Percentiles rank a stretch among this genome's conserved stretches.
phyloP scores from a whole-genome alignment of 2,329 filamentous ascomycete species.

The Pestalotiopsis sp. region DNA sequence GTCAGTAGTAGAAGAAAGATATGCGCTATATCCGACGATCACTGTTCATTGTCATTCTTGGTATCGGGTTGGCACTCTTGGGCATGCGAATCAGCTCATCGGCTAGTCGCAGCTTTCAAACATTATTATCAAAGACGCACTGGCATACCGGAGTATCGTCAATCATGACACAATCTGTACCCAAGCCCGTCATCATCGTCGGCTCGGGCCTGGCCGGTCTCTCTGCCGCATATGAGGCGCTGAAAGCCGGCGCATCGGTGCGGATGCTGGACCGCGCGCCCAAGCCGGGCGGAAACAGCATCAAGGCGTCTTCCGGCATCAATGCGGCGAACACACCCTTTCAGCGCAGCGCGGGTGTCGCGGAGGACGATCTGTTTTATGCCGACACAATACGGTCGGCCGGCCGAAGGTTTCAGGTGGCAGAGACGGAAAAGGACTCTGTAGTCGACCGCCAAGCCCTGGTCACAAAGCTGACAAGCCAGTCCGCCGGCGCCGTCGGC shows the following conservation, averaged over 20 bases:
- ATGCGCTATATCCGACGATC: not conserved
- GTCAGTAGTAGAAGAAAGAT: not conserved
- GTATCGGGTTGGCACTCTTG: not conserved
- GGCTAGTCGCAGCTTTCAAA: not conserved
- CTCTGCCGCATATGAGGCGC: conserved; percentile 58
- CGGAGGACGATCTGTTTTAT: conserved; percentile 47
- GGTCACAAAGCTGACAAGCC: conserved; percentile 48
- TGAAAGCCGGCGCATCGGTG: conserved; percentile 54
- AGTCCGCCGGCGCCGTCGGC: conserved; percentile 51
- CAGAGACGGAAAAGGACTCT: conserved; percentile 22
- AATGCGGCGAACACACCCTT: conserved; percentile 63
- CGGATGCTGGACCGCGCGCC: conserved; percentile 60
- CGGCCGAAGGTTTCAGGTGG: conserved; percentile 41
- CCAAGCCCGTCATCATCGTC: conserved; percentile 55
- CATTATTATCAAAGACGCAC: not conserved
- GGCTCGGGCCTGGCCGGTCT: conserved; percentile 68
- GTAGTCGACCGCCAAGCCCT: conserved; percentile 43
- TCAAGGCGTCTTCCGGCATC: conserved; percentile 70
- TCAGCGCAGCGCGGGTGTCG: conserved; percentile 44
- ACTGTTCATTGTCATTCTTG: not conserved
- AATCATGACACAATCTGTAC: conserved; percentile 2
- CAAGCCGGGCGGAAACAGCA: conserved; percentile 66
- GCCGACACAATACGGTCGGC: conserved; percentile 61
- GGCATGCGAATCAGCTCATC: conserved; percentile 4
- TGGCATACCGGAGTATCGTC: not conserved